Conservation (phyloP, 495 filamentous ascomycete genomes). For the Penicillium macrosclerotiorum region DNA sequence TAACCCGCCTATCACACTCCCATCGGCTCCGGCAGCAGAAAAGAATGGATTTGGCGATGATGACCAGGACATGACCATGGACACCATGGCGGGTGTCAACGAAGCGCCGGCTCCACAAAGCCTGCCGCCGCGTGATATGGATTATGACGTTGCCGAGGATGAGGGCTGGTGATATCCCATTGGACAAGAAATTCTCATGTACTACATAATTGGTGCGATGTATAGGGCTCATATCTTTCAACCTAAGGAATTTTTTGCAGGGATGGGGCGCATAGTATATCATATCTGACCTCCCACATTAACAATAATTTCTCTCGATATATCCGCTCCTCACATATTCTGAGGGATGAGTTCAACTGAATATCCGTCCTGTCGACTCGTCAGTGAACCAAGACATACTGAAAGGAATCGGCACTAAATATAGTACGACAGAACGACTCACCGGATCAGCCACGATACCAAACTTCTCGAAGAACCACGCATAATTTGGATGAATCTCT, state of each 20-base stretch:
- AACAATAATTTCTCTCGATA: too few species aligned
- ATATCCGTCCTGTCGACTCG: conserved; percentile 23
- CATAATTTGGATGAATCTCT: conserved; percentile 35
- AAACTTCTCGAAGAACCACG: conserved; percentile 37
- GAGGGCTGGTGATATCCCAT: too few species aligned
- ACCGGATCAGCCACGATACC: conserved; percentile 42
- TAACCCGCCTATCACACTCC: conserved; percentile 34
- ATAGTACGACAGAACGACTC: conserved; percentile 12
- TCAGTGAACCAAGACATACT: not conserved
- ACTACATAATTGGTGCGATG: conserved; percentile 3
- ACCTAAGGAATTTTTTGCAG: conserved; percentile 1
- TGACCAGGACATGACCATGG: conserved; percentile 41
- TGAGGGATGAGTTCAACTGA: conserved; percentile 27
- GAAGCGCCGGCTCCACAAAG: conserved; percentile 17
- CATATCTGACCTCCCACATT: not conserved
- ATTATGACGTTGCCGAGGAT: conserved; percentile 55
- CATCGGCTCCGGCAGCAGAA: conserved; percentile 18
- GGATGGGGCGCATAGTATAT: not conserved
- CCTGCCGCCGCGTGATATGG: conserved; percentile 33
- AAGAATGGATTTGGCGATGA: conserved; percentile 30
- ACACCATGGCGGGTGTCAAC: conserved; percentile 20
- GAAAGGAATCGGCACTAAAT: not conserved
- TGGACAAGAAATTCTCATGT: too few species aligned
- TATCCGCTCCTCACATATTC: conserved; percentile 8
- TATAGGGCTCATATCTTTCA: conserved; percentile 8